phyloP scores from a whole-genome alignment of 345 rosid species.

The Salix exigua region DNA sequence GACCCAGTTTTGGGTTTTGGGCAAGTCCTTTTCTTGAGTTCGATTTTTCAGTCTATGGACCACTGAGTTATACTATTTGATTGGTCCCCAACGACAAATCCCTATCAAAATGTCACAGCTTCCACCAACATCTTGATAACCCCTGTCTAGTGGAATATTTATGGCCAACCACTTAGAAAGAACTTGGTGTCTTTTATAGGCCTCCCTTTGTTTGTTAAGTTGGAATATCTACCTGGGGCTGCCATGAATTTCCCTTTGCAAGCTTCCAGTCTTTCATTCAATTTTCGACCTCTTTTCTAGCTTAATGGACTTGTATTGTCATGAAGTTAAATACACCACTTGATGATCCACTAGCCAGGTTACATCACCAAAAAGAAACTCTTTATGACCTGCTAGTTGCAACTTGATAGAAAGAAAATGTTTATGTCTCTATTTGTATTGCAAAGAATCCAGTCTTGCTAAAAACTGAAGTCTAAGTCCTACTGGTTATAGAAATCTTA shows the following conservation, averaged over 20 bases:
- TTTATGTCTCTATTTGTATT: not conserved
- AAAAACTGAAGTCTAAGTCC: not conserved
- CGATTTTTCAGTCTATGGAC: constrained; percentile 33
- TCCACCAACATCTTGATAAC: constrained; percentile 60
- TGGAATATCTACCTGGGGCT: constrained; percentile 37
- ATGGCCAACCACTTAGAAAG: constrained; percentile 46
- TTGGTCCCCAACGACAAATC: constrained; percentile 57
- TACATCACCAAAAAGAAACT: not conserved
- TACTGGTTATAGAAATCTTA: not conserved
- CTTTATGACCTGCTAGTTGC: not conserved
- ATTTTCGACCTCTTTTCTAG: constrained; percentile 12
- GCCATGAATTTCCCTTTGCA: constrained; percentile 15
- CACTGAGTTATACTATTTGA: constrained; percentile 24
- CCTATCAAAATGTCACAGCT: constrained; percentile 48
- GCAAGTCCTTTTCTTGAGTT: constrained; percentile 21
- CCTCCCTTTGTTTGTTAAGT: constrained; percentile 25
- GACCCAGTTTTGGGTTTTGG: constrained; percentile 23
- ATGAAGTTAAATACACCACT: constrained; percentile 10
- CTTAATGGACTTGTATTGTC: constrained; percentile 18
- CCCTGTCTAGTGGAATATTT: constrained; percentile 54
- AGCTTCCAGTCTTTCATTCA: constrained; percentile 12
- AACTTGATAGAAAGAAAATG: not conserved
- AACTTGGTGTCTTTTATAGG: constrained; percentile 23
- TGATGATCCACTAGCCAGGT: constrained; percentile 2
- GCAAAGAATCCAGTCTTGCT: not conserved